phyloP scores from a whole-genome alignment of 768 basidiomycete species.

The Pleurotus salmoneostramineus region DNA sequence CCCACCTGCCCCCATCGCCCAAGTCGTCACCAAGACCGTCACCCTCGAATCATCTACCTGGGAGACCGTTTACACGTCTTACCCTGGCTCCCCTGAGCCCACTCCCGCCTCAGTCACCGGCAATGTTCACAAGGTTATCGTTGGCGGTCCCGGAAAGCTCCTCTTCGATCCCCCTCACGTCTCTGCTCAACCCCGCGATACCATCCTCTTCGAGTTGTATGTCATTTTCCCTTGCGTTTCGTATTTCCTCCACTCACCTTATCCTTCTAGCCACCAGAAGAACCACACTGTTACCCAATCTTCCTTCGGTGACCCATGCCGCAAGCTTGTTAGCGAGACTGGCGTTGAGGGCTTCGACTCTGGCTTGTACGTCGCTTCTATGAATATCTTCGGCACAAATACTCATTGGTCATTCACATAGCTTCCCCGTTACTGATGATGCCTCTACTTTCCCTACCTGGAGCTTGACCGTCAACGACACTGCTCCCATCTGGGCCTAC shows the following conservation, averaged over 20 bases:
- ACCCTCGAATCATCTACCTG: conserved; percentile 39
- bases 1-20: conserved; percentile 42
- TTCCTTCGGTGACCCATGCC: conserved; percentile 57
- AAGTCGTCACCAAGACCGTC: conserved; percentile 42
- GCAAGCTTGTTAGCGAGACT: conserved; percentile 31
- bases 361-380: conserved; percentile 41
- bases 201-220: conserved; percentile 58
- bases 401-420: conserved; percentile 10
- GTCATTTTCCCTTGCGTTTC: conserved; percentile 12
- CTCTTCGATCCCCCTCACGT: conserved; percentile 49
- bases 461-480: conserved; percentile 55
- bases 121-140: conserved; percentile 46
- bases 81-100: conserved; percentile 48
- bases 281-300: conserved; percentile 68
- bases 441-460: conserved; percentile 49
- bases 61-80: conserved; percentile 57
- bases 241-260: neutral
- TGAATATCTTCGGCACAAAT: neutral
- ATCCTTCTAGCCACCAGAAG: conserved; percentile 46
- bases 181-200: conserved; percentile 48
- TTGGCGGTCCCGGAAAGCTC: conserved; percentile 46
- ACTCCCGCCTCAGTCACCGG: conserved; percentile 47
- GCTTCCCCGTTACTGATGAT: conserved; percentile 36
- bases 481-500: conserved; percentile 56
- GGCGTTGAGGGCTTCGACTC: conserved; percentile 48